Evolutionary conservation across 1,284 basidiomycete genomes (phyloP).

Genomic region (Meripilus lineatus): DNA sequence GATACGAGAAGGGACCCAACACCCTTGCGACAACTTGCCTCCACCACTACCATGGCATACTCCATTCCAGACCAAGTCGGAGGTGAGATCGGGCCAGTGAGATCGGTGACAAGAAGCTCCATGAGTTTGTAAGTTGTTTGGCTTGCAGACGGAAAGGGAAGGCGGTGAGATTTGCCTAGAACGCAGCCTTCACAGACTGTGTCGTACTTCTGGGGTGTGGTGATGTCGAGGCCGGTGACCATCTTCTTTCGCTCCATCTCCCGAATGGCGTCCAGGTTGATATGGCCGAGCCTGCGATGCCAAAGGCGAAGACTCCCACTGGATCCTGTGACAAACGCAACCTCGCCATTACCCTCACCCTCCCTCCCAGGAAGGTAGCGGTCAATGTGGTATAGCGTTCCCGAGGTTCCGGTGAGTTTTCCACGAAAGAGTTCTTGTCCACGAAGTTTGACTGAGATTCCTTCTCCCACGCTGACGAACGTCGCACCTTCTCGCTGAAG

Average conservation of each 20-base stretch:
- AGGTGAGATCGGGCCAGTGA: constrained; percentile 12
- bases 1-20: constrained; percentile 8
- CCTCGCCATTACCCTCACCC: constrained; percentile 9
- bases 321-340: constrained; percentile 9
- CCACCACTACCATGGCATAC: constrained; percentile 1
- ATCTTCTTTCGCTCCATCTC: constrained; percentile 23
- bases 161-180: constrained; percentile 13
- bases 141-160: constrained; percentile 14
- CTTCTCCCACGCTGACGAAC: background rate
- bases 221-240: constrained; percentile 25
- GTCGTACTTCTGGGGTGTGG: constrained; percentile 12
- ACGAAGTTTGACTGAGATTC: background rate
- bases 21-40: constrained; percentile 1
- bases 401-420: background rate
- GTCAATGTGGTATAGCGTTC: background rate
- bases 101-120: constrained; percentile 12
- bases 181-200: constrained; percentile 14
- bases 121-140: constrained; percentile 11
- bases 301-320: constrained; percentile 11
- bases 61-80: background rate
- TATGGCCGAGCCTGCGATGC: constrained; percentile 32
- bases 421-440: background rate
- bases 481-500: background rate
- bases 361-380: background rate
- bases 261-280: constrained; percentile 21